These are phyloP conservation scores for Suhomyces sp. DNA, from an alignment of 805 yeast genomes.

Conservation along the genomic window DNA sequence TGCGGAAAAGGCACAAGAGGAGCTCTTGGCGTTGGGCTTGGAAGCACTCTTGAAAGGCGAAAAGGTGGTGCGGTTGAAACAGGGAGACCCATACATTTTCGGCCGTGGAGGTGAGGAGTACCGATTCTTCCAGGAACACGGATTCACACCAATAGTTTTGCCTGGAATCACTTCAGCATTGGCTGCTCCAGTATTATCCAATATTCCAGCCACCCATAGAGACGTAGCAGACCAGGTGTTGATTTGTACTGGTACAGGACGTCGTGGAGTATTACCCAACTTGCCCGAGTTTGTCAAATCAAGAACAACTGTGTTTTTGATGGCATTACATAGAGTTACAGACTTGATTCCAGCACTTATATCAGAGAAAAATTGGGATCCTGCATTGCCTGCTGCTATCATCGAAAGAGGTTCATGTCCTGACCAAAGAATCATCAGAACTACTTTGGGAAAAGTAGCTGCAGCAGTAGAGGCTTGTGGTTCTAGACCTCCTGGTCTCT, in stretches of 20 bases:
- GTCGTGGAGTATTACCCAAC: constrained; percentile 76
- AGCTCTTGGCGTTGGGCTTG: constrained; percentile 71
- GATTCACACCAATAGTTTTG: constrained; percentile 67
- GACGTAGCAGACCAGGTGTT: constrained; percentile 90
- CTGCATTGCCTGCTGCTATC: constrained; percentile 72
- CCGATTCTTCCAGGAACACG: constrained; percentile 62
- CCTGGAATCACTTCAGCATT: constrained; percentile 91
- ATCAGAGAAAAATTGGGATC: constrained; percentile 58
- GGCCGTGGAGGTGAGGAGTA: constrained; percentile 97
- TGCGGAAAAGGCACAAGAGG: constrained; percentile 90
- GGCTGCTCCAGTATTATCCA: constrained; percentile 78
- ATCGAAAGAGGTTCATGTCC: constrained; percentile 92
- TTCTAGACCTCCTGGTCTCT: constrained; percentile 87
- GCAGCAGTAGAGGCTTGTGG: constrained; percentile 75
- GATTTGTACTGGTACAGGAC: constrained; percentile 92
- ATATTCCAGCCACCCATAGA: constrained; percentile 88
- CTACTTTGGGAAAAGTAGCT: constrained; percentile 62
- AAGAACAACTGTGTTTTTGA: constrained; percentile 82
- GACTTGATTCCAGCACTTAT: constrained; percentile 50
- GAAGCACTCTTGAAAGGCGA: constrained; percentile 61
- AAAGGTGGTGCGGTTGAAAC: constrained; percentile 84
- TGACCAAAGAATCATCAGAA: constrained; percentile 82
- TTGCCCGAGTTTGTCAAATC: constrained; percentile 69
- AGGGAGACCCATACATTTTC: constrained; percentile 95
- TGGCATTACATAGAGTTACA: constrained; percentile 80